A percentile compares a stretch with the other conserved stretches of the same genome.
phyloP scores from a whole-genome alignment of 352 stramenopile species.

The Pythium monospermum region DNA sequence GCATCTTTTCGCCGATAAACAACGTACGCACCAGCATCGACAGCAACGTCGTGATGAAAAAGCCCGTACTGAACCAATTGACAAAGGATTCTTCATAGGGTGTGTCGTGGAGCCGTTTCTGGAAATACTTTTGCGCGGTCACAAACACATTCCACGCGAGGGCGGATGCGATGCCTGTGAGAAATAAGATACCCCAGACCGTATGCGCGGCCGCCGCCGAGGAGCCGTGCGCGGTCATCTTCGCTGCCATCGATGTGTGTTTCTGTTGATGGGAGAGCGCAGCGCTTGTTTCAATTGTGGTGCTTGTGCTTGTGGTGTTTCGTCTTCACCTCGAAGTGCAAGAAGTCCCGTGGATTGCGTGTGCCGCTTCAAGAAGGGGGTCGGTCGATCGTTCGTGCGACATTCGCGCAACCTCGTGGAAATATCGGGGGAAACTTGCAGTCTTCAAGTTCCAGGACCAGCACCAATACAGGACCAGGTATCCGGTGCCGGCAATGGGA shows the following conservation, averaged over 20 bases:
- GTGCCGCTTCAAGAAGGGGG: neutral
- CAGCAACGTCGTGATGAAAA: conserved; percentile 76
- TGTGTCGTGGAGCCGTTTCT: conserved; percentile 47
- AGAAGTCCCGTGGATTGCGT: too few relatives aligned
- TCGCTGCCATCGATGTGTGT: too few relatives aligned
- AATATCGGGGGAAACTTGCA: too few relatives aligned
- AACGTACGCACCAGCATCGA: conserved; percentile 69
- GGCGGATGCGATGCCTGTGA: conserved; percentile 67
- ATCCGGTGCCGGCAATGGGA: too few relatives aligned
- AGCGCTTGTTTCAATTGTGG: too few relatives aligned
- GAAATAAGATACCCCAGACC: conserved; percentile 74
- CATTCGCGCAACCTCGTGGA: conserved; percentile 19
- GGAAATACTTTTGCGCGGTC: conserved; percentile 78
- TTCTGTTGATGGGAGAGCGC: too few relatives aligned
- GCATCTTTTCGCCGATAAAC: conserved; percentile 56
- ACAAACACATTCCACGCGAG: conserved; percentile 88
- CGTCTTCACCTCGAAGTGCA: too few relatives aligned
- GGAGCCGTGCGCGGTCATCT: neutral
- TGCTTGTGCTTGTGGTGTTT: conserved; percentile 1
- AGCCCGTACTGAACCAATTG: conserved; percentile 83
- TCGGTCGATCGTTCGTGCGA: conserved; percentile 12
- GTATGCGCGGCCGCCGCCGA: conserved; percentile 19
- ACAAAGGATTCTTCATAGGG: conserved; percentile 76
- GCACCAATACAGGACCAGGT: conserved; percentile 5
- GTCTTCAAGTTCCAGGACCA: conserved; percentile 20